phyloP scores from a whole-genome alignment of 2,329 filamentous ascomycete species.

The Epichloe elymi region DNA sequence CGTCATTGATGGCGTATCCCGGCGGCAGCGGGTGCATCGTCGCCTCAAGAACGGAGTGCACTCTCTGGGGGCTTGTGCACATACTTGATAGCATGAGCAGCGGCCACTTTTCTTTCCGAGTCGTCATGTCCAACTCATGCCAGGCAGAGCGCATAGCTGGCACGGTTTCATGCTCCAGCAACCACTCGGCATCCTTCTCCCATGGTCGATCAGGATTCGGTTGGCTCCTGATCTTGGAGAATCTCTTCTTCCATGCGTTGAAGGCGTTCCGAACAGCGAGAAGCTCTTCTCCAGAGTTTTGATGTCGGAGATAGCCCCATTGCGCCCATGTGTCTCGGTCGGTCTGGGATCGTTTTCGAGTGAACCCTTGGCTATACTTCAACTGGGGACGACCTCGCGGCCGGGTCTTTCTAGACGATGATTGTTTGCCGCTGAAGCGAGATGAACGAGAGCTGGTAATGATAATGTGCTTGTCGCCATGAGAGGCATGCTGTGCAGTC shows the following conservation, averaged over 20 bases:
- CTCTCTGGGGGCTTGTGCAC: constrained; percentile 18
- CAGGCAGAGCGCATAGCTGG: constrained; percentile 22
- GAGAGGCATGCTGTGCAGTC: neutral
- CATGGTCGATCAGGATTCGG: constrained; percentile 12
- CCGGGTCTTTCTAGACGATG: neutral
- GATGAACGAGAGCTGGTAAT: neutral
- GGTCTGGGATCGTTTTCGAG: neutral
- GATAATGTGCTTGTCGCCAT: neutral
- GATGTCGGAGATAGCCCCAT: constrained; percentile 21
- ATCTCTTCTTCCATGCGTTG: constrained; percentile 17
- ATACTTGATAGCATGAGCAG: constrained; percentile 24
- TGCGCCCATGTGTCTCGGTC: constrained; percentile 11
- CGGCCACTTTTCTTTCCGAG: constrained; percentile 18
- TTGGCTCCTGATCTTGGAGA: constrained; percentile 9
- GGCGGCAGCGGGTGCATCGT: constrained; percentile 23
- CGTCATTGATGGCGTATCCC: constrained; percentile 25
- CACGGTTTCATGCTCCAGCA: constrained; percentile 17
- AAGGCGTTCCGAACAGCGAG: constrained; percentile 12
- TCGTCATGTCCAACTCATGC: constrained; percentile 14
- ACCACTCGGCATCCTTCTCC: constrained; percentile 14
- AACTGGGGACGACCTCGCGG: neutral
- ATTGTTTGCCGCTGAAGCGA: neutral
- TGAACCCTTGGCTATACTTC: neutral
- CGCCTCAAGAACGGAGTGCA: constrained; percentile 21
- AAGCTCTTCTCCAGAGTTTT: constrained; percentile 12